A percentile compares a stretch with the other conserved stretches of the same genome.
phyloP scores from a whole-genome alignment of 2,329 filamentous ascomycete genomes.

The Stagonosporopsis rhizophila region DNA sequence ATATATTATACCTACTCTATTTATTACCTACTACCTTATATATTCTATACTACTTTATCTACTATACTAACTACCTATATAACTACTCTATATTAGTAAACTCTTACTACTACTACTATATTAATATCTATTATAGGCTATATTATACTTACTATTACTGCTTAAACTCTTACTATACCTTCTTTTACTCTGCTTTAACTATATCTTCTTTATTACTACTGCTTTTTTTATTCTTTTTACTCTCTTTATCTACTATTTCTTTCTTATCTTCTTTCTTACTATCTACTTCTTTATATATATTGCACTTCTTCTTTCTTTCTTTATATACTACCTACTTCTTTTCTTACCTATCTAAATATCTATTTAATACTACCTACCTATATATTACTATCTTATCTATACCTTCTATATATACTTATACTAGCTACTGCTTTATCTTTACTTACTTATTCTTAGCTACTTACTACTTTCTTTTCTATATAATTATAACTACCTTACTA shows the following conservation, averaged over 20 bases:
- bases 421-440: not conserved
- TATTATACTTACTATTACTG: slow-evolving; percentile 7
- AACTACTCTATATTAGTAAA: slow-evolving; percentile 14
- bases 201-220: not conserved
- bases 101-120: slow-evolving; percentile 10
- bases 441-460: slow-evolving; percentile 5
- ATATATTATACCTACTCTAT: slow-evolving; percentile 12
- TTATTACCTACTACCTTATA: slow-evolving; percentile 12
- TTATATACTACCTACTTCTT: not conserved
- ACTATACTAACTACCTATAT: slow-evolving; percentile 19
- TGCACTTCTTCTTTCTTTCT: not conserved
- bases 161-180: slow-evolving; percentile 10
- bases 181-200: slow-evolving; percentile 5
- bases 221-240: not conserved
- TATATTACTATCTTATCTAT: too few relatives aligned
- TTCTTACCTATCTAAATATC: slow-evolving; percentile 17
- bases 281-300: too few relatives aligned
- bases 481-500: not conserved
- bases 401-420: too few relatives aligned
- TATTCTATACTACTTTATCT: slow-evolving; percentile 15
- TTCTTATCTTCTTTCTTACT: not conserved
- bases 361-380: slow-evolving; percentile 15
- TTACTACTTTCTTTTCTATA: not conserved
- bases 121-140: slow-evolving; percentile 7
- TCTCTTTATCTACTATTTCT: not conserved